These are phyloP conservation scores for Plasmodium vinckei DNA, from an alignment of 169 alveolate genomes.

Conservation along the genomic window DNA sequence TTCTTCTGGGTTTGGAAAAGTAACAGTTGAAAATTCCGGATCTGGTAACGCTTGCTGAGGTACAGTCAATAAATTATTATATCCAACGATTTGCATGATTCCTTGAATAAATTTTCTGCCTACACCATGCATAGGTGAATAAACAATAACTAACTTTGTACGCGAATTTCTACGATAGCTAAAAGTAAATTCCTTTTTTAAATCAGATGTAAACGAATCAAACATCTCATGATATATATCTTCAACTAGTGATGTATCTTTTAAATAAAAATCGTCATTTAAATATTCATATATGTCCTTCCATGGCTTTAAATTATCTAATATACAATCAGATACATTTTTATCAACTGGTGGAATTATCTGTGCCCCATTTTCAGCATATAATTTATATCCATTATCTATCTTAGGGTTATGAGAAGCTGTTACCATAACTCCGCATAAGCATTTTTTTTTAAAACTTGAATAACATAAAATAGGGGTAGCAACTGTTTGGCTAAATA, in stretches of 20 bases:
- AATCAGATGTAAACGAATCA: conserved; percentile 76
- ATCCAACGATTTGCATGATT: conserved; percentile 83
- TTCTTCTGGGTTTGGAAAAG: conserved; percentile 89
- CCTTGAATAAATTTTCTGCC: conserved; percentile 82
- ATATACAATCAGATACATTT: conserved; percentile 78
- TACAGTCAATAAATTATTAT: conserved; percentile 75
- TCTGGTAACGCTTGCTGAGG: conserved; percentile 85
- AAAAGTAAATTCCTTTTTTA: conserved; percentile 78
- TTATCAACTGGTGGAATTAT: conserved; percentile 85
- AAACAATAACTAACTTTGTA: conserved; percentile 80
- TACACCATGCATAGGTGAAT: conserved; percentile 92
- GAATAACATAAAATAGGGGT: conserved; percentile 90
- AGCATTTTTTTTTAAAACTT: conserved; percentile 77
- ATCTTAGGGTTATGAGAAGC: conserved; percentile 90
- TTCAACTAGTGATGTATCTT: conserved; percentile 78
- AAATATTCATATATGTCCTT: conserved; percentile 73
- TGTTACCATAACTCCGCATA: conserved; percentile 89
- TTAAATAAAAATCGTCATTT: conserved; percentile 74
- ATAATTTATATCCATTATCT: conserved; percentile 90
- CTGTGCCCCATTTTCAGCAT: conserved; percentile 88
- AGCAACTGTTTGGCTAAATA: conserved; percentile 79
- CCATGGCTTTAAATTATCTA: conserved; percentile 80
- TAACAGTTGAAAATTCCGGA: conserved; percentile 89
- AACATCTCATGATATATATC: conserved; percentile 80
- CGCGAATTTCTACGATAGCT: conserved; percentile 73